These are phyloP conservation scores for Penicillium steckii DNA, from an alignment of 495 filamentous ascomycete species.

Conservation along the genomic window DNA sequence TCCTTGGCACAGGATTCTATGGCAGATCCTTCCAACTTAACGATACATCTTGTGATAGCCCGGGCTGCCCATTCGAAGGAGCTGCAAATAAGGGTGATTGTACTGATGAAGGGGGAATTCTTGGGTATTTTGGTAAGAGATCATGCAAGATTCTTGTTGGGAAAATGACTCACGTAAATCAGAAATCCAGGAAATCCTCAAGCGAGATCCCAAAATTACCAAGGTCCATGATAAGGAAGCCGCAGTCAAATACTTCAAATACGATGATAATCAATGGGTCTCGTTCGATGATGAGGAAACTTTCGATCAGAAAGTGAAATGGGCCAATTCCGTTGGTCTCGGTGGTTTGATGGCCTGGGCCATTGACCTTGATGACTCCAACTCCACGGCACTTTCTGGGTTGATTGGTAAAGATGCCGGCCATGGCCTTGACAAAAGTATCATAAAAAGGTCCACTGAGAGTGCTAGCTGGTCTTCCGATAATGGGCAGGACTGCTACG, in stretches of 20 bases:
- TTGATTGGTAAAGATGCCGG: too few relatives aligned
- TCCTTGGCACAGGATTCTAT: slow-evolving; percentile 37
- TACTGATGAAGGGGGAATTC: not conserved
- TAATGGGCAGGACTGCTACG: too few relatives aligned
- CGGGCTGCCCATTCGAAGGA: slow-evolving; percentile 6
- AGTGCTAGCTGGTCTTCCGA: too few relatives aligned
- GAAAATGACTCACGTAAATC: too few relatives aligned
- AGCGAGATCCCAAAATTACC: not conserved
- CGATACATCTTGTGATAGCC: slow-evolving; percentile 3
- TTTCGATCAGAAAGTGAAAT: not conserved
- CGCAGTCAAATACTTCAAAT: not conserved
- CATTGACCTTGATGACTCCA: slow-evolving; percentile 11
- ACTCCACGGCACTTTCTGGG: too few relatives aligned
- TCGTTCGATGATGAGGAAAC: slow-evolving; percentile 2
- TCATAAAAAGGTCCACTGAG: too few relatives aligned
- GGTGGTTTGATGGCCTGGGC: slow-evolving; percentile 8
- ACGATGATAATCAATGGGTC: slow-evolving; percentile 5
- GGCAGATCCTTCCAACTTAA: slow-evolving; percentile 24
- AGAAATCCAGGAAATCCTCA: slow-evolving; percentile 1
- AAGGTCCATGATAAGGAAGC: not conserved
- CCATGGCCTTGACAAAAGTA: too few relatives aligned
- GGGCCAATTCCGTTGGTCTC: not conserved
- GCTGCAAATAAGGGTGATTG: slow-evolving; percentile 1
- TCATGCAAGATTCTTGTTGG: too few relatives aligned
- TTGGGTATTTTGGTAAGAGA: not conserved